Evolutionary conservation across 495 filamentous ascomycete genomes (phyloP).

Genomic region (Neurospora discreta): DNA sequence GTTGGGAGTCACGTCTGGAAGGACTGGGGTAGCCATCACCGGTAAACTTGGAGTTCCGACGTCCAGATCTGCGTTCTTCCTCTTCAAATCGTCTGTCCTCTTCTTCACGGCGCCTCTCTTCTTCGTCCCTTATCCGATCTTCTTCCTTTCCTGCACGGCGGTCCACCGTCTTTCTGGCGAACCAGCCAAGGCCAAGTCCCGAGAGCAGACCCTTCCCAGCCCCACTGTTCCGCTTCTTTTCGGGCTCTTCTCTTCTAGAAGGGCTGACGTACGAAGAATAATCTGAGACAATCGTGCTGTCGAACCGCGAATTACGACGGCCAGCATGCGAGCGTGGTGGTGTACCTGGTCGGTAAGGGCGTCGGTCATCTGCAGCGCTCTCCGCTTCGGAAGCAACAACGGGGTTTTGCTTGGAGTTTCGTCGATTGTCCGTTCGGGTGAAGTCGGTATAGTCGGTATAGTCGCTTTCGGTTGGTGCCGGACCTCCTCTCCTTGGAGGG

Average conservation of each 20-base stretch:
- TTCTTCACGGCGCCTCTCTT: constrained; percentile 47
- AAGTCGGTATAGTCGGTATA: constrained; percentile 34
- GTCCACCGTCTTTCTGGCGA: constrained; percentile 51
- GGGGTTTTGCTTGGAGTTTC: constrained; percentile 28
- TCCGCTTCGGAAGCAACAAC: constrained; percentile 26
- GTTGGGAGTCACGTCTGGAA: constrained; percentile 35
- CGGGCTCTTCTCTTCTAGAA: constrained; percentile 25
- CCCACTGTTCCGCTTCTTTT: constrained; percentile 14
- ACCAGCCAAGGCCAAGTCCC: constrained; percentile 55
- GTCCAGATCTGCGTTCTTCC: constrained; percentile 32
- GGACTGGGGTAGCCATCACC: constrained; percentile 52
- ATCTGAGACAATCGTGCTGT: constrained; percentile 33
- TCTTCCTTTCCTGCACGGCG: constrained; percentile 52
- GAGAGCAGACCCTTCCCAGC: constrained; percentile 52
- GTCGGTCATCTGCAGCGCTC: constrained; percentile 25
- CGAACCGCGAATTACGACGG: constrained; percentile 24
- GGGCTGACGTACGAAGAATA: constrained; percentile 40
- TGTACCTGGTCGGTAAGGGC: constrained; percentile 24
- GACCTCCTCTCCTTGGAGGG: constrained; percentile 22
- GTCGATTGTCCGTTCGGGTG: constrained; percentile 22
- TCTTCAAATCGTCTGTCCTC: constrained; percentile 40
- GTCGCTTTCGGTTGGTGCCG: constrained; percentile 30
- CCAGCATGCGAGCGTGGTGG: constrained; percentile 33
- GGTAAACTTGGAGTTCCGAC: constrained; percentile 34
- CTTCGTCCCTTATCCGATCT: constrained; percentile 50